Evolutionary conservation across 1,139 yeast genomes (phyloP).

Genomic region (Kluyveromyces sp.): DNA sequence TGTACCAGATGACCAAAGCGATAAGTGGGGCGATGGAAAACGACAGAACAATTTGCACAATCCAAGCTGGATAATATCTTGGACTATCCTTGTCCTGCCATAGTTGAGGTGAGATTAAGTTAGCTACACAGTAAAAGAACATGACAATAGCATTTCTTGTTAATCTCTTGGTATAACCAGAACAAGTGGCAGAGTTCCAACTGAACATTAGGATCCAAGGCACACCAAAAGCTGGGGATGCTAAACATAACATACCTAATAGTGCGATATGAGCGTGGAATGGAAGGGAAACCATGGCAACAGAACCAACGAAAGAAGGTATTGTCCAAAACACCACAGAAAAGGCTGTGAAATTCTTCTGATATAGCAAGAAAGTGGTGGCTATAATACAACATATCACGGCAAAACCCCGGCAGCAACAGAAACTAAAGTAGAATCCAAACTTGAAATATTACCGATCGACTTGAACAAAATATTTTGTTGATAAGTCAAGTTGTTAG

Average conservation of each 20-base stretch:
- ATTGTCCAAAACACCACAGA: constrained; percentile 34
- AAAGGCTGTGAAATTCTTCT: constrained; percentile 25
- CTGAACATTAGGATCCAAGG: constrained; percentile 38
- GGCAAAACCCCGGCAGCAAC: constrained; percentile 44
- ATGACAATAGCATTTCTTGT: constrained; percentile 35
- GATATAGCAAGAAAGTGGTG: constrained; percentile 20
- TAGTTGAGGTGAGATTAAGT: constrained; percentile 39
- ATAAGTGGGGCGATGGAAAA: constrained; percentile 36
- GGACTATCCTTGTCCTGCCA: constrained; percentile 38
- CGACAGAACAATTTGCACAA: constrained; percentile 42
- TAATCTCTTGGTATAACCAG: constrained; percentile 37
- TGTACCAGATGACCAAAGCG: constrained; percentile 34
- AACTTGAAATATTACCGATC: constrained; percentile 36
- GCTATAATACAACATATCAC: constrained; percentile 31
- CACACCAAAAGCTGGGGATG: constrained; percentile 35
- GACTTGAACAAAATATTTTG: constrained; percentile 37
- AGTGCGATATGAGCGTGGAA: constrained; percentile 36
- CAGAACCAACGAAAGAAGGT: constrained; percentile 41
- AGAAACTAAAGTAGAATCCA: constrained; percentile 43
- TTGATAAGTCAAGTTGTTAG: constrained; percentile 42
- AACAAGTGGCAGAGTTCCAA: constrained; percentile 30
- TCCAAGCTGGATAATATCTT: constrained; percentile 42
- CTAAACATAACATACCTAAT: constrained; percentile 35
- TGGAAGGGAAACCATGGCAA: constrained; percentile 38
- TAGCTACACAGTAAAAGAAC: constrained; percentile 34